Evolutionary conservation across 306 rosid genomes (phyloP).

Genomic region (Crotalaria pallida): DNA sequence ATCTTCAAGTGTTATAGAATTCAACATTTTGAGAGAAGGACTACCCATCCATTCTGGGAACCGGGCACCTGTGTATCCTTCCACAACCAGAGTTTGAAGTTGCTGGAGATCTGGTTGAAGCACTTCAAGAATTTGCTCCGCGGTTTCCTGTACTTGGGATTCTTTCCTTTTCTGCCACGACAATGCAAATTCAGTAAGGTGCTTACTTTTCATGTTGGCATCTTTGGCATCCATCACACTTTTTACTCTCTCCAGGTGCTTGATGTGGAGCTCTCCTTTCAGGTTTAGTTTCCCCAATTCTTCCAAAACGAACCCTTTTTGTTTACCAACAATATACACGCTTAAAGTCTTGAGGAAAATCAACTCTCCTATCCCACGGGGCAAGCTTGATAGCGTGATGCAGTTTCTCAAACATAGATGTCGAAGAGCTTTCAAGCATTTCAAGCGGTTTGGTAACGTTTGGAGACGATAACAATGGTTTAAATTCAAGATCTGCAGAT

Average conservation of each 20-base stretch:
- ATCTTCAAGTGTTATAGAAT: fast-evolving
- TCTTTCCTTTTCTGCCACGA: constrained; percentile 3
- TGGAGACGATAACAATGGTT: fast-evolving
- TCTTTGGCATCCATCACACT: background rate
- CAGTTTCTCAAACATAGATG: background rate
- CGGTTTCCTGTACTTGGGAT: background rate
- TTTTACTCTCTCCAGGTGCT: constrained; percentile 9
- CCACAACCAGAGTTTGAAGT: background rate
- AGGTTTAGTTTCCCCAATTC: constrained; percentile 6
- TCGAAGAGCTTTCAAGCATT: background rate
- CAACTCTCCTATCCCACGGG: background rate
- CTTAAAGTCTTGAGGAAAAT: background rate
- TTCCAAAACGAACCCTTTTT: background rate
- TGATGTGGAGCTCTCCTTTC: constrained; percentile 11
- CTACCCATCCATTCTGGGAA: constrained; percentile 11
- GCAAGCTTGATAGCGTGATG: background rate
- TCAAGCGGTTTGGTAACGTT: background rate
- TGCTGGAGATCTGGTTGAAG: constrained; percentile 13
- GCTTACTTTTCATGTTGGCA: constrained; percentile 17
- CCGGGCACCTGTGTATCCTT: background rate
- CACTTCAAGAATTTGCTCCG: constrained; percentile 7
- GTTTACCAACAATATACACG: background rate
- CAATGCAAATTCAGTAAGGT: background rate
- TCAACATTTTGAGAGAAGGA: background rate
- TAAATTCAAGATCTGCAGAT: constrained; percentile 11